A percentile compares a stretch with the other conserved stretches of the same genome.
Evolutionary conservation across 1,284 basidiomycete genomes (phyloP).

Genomic region (Xerocomus minutiporus): DNA sequence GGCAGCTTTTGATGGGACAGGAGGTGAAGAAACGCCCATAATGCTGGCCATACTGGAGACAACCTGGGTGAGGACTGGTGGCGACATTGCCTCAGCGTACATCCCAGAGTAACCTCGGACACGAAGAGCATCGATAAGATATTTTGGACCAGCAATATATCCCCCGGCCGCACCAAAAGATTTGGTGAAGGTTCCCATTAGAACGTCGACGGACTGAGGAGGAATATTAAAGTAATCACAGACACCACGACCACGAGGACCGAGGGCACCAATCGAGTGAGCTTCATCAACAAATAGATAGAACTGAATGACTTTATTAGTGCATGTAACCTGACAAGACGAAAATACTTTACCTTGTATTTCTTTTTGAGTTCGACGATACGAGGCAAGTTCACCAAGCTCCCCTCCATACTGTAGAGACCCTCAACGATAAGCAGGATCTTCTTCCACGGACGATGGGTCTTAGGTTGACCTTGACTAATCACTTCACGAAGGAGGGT

Average conservation of each 20-base stretch:
- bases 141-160: slow-evolving; percentile 85
- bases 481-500: slow-evolving; percentile 84
- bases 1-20: slow-evolving; percentile 36
- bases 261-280: slow-evolving; percentile 94
- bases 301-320: slow-evolving; percentile 55
- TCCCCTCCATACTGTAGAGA: slow-evolving; percentile 98
- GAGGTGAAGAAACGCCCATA: slow-evolving; percentile 77
- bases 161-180: slow-evolving; percentile 97
- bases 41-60: slow-evolving; percentile 93
- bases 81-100: slow-evolving; percentile 90
- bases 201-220: slow-evolving; percentile 80
- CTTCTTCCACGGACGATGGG: slow-evolving; percentile 98
- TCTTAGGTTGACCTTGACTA: slow-evolving; percentile 95
- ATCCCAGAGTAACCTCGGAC: slow-evolving; percentile 79
- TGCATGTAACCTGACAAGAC: background rate
- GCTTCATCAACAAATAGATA: slow-evolving; percentile 97
- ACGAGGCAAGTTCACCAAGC: slow-evolving; percentile 79
- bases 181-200: slow-evolving; percentile 99
- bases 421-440: slow-evolving; percentile 95
- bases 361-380: slow-evolving; percentile 88
- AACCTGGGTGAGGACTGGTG: slow-evolving; percentile 89
- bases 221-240: slow-evolving; percentile 92
- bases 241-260: slow-evolving; percentile 91
- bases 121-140: slow-evolving; percentile 78
- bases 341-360: slow-evolving; percentile 73